phyloP scores from a whole-genome alignment of 2,329 filamentous ascomycete genomes.

The Furcasterigmium furcatum region DNA sequence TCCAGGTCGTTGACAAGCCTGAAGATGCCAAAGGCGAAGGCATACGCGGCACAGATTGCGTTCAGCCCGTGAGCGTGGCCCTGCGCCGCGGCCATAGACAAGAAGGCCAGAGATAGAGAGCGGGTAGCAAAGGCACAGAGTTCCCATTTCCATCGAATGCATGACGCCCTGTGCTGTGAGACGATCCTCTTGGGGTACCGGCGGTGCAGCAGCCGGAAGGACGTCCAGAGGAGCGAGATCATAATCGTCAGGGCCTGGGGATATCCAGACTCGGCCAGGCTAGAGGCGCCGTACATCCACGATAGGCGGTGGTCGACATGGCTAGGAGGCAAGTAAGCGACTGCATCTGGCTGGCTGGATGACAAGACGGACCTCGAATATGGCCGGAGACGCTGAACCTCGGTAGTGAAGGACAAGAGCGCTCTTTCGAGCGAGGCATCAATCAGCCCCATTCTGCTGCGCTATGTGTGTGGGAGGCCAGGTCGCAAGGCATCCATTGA shows the following conservation, averaged over 20 bases:
- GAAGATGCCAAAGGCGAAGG: slow-evolving; percentile 38
- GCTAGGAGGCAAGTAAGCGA: neutral
- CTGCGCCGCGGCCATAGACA: slow-evolving; percentile 29
- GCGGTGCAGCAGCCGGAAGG: slow-evolving; percentile 26
- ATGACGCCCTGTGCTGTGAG: slow-evolving; percentile 26
- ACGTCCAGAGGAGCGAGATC: slow-evolving; percentile 30
- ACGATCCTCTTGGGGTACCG: slow-evolving; percentile 20
- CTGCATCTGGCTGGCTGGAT: neutral
- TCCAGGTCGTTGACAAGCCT: slow-evolving; percentile 35
- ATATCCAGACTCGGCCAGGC: slow-evolving; percentile 35
- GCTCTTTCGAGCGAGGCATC: neutral
- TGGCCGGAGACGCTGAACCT: neutral
- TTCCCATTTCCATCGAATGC: slow-evolving; percentile 38
- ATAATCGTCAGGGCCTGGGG: slow-evolving; percentile 33
- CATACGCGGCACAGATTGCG: slow-evolving; percentile 32
- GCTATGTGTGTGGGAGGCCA: too few species aligned
- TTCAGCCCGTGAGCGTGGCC: slow-evolving; percentile 31
- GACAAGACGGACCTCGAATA: neutral
- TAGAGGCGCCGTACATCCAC: neutral
- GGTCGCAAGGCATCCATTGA: too few species aligned
- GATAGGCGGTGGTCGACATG: neutral
- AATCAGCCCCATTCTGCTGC: neutral
- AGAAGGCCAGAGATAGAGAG: slow-evolving; percentile 33
- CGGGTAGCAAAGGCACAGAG: slow-evolving; percentile 37
- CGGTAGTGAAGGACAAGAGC: neutral